Percentiles rank a stretch among this genome's conserved stretches.
These are phyloP conservation scores for Microbotryum scabiosae DNA, from an alignment of 1,284 basidiomycete genomes.

Conservation along the genomic window DNA sequence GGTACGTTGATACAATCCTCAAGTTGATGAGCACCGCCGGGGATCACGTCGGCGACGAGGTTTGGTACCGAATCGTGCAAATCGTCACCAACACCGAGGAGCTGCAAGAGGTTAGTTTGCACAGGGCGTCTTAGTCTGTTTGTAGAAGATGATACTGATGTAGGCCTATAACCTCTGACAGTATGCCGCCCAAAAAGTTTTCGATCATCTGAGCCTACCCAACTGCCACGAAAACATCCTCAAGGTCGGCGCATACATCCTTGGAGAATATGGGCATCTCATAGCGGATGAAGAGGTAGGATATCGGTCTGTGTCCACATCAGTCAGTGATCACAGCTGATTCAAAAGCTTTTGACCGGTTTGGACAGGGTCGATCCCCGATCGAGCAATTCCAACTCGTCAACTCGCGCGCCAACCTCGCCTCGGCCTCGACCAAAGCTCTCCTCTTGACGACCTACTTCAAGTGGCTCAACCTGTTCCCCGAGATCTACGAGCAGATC, in stretches of 20 bases:
- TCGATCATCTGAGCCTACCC: slow-evolving; percentile 77
- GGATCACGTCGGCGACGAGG: slow-evolving; percentile 96
- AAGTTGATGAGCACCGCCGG: slow-evolving; percentile 86
- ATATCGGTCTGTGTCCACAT: neutral
- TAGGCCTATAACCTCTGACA: slow-evolving; percentile 37
- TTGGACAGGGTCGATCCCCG: slow-evolving; percentile 65
- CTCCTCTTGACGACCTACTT: slow-evolving; percentile 93
- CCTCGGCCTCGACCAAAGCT: slow-evolving; percentile 82
- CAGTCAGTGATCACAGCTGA: neutral
- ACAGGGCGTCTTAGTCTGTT: neutral
- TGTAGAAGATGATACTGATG: neutral
- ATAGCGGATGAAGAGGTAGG: slow-evolving; percentile 74
- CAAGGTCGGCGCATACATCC: slow-evolving; percentile 92
- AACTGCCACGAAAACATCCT: slow-evolving; percentile 87
- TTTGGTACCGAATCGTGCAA: slow-evolving; percentile 98
- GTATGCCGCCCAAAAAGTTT: slow-evolving; percentile 90
- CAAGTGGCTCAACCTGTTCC: slow-evolving; percentile 99
- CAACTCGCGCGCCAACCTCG: slow-evolving; percentile 92
- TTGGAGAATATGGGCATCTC: slow-evolving; percentile 89
- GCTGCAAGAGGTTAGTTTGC: slow-evolving; percentile 44
- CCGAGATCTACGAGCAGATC: slow-evolving; percentile 91
- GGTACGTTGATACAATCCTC: slow-evolving; percentile 88
- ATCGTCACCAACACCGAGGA: slow-evolving; percentile 98
- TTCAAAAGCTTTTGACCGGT: neutral
- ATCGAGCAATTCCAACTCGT: slow-evolving; percentile 89